Base-by-base conservation (phyloP, 2,329 filamentous ascomycete genomes). In the Fusarium lyarnte region DNA sequence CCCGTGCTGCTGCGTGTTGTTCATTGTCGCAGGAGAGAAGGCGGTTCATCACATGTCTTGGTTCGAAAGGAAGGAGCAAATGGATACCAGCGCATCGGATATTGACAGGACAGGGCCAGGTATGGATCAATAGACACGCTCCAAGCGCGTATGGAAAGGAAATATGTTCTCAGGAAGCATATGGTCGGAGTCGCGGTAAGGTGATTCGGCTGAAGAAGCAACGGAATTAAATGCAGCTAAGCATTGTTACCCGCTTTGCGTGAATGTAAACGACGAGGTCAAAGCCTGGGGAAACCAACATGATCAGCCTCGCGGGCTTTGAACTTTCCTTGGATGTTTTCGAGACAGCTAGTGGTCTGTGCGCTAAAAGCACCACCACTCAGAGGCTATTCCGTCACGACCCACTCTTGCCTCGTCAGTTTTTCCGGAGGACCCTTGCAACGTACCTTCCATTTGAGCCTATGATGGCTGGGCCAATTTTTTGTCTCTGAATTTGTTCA, bases 1-100 rank as follows among this genome's bases (percentile, higher is more conserved):
- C 58, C 80, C 79, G 63, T 76, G 76, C 54, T 75, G 69, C 58
- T 79, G 75, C 78, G 80, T 79, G 27, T 73, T 77, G 68, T 77
- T 78, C 76, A 76, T 81, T 73, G 61, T 80, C 71, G 74, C 58
- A 63, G 42, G 75, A 55, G 78, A 70, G 75, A 77, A 73, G 73
- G 66, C 69, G 61, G 66, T 69, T 72, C 76, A 74, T 78, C 73
- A 77, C 73, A 75, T 80, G 79, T 80, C 71, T 77, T 74, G 71
- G 80, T 71, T 79, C 75, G 72, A 64, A 65, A 53, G 70, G 76
- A 74, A 80, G 67, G 74, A 74, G 71, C 72, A 69, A 72, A 76
- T 75, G 63, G 63, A 63, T 64, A 69, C 70, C 55, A 73, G 70
- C 72, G 75, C 79, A 81, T 79, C 52, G 74, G 71, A 72, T 49